Evolutionary conservation across 2,329 filamentous ascomycete species (phyloP).

Genomic region (Xylaria sp.): DNA sequence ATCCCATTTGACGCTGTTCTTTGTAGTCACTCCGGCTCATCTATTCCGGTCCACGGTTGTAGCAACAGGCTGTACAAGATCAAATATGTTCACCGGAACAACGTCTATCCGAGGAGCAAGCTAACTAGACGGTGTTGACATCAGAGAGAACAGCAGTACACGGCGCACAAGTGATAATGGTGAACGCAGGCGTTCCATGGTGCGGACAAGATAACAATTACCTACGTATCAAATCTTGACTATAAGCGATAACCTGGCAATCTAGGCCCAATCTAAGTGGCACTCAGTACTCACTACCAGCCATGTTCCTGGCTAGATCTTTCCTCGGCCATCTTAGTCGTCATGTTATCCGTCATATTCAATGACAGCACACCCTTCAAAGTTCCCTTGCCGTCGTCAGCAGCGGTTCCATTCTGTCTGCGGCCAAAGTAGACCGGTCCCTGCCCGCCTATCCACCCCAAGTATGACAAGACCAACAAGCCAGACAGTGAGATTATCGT

Average conservation of each 20-base stretch:
- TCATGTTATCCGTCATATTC: background rate
- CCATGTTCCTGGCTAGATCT: conserved; percentile 7
- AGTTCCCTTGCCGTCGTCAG: background rate
- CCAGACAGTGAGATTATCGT: conserved; percentile 14
- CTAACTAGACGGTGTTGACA: background rate
- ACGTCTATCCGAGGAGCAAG: background rate
- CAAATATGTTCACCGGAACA: background rate
- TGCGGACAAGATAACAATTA: background rate
- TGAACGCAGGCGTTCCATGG: background rate
- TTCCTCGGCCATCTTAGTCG: conserved; percentile 1
- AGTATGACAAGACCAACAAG: background rate
- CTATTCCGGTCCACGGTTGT: background rate
- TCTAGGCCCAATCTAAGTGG: background rate
- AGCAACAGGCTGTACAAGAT: too few relatives aligned
- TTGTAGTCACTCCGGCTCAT: background rate
- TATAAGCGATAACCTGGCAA: background rate
- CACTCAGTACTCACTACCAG: background rate
- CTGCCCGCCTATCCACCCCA: too few relatives aligned
- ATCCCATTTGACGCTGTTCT: background rate
- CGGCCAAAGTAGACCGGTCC: conserved; percentile 1
- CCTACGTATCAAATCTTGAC: background rate
- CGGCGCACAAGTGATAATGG: background rate
- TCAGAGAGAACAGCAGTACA: background rate
- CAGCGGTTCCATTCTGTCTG: background rate
- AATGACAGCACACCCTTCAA: background rate